Base-by-base conservation (phyloP, 2,329 filamentous ascomycete species). In the Microdochium trichocladiopsis region DNA sequence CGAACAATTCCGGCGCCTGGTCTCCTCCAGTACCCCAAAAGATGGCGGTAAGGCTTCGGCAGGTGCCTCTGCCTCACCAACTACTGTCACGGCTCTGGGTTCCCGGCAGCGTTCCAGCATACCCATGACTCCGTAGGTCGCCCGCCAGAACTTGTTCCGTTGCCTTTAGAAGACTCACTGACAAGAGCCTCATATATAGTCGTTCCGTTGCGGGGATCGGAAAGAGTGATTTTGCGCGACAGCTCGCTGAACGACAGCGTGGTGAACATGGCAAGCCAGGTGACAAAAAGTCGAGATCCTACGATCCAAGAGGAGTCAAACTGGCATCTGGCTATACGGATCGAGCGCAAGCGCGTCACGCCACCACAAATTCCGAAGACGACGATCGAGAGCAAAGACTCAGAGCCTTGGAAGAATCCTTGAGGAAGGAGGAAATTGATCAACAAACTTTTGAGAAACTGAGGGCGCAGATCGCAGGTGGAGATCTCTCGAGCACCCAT, bases 61-160 rank as follows among this genome's bases (percentile, higher is more conserved):
- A 75, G 77, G 73, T 56, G 65, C 72, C 49, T 74, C 79, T 14
- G 63, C 60, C 51, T 57, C 58, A 60, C 60, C 56, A 57, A 61
- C 54, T 59, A 58, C 51, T 61, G 71, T 77, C 48, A 71, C 73
- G 49, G 71, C 82, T 4, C 76, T 95, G 52, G 91, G 91, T 22
- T 94, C 90, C 53, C 82, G 87, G 62, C 84, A 88, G 70, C 83
- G 84, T 58, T 81, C 88, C 31, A 93, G 82, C 68, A 93, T 96
- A 56, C 90, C 90, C 52, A 96, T 96, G 93, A 96, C 93, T 48
- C 93, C 93, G 86, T 91, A 78, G 62, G 84, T 75, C 16, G 47
- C 11, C 25, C 28, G 25, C 47, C 37, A 18, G n/a, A n/a, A 1
- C 47, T 14, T 43, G n/a, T 31, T 10, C 41, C 50, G 50, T 51